Evolutionary conservation across 768 basidiomycete genomes (phyloP).

Genomic region (Trametopsis cervina): DNA sequence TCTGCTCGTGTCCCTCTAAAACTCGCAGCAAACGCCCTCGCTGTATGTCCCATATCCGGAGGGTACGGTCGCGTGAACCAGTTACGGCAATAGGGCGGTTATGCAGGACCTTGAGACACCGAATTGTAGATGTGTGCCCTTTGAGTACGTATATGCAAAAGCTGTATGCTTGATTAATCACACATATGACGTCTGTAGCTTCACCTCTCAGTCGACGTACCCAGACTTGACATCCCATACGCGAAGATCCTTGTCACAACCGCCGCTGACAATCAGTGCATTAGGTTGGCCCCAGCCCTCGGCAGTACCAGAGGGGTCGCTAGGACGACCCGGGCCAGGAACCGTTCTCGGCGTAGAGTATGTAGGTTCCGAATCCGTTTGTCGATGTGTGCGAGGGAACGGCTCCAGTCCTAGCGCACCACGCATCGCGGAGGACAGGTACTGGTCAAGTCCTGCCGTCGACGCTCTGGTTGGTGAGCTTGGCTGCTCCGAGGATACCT

Average conservation of each 20-base stretch:
- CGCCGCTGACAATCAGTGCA: slow-evolving; percentile 81
- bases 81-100: slow-evolving; percentile 84
- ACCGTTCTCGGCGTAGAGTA: background rate
- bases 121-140: slow-evolving; percentile 87
- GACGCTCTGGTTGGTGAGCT: slow-evolving; percentile 2
- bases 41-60: slow-evolving; percentile 93
- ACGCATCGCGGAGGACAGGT: slow-evolving; percentile 35
- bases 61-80: slow-evolving; percentile 79
- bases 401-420: slow-evolving; percentile 42
- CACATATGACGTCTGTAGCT: background rate
- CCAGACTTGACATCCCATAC: slow-evolving; percentile 91
- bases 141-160: slow-evolving; percentile 71
- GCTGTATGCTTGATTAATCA: slow-evolving; percentile 27
- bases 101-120: slow-evolving; percentile 84
- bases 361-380: background rate
- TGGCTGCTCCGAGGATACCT: background rate
- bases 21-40: slow-evolving; percentile 58
- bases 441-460: slow-evolving; percentile 4
- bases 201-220: slow-evolving; percentile 32
- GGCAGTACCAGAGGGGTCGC: slow-evolving; percentile 28
- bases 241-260: slow-evolving; percentile 85
- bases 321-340: slow-evolving; percentile 9
- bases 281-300: slow-evolving; percentile 88
- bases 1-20: slow-evolving; percentile 70
- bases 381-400: slow-evolving; percentile 1